Evolutionary conservation across 169 alveolate species (phyloP).

Genomic region (Babesia bigemina): DNA sequence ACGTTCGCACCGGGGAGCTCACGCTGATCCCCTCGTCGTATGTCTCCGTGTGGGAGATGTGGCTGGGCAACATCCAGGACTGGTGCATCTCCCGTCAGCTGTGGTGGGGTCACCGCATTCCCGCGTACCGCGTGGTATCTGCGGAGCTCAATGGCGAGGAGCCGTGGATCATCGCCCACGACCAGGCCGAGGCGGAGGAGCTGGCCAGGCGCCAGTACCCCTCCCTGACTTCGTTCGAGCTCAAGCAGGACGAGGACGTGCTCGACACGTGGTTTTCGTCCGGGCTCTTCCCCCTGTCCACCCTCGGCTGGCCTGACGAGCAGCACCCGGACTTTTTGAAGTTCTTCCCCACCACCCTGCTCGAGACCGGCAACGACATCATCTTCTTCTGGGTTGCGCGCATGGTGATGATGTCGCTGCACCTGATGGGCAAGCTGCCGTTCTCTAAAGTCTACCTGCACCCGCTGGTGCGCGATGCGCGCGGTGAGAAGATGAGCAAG

Average conservation of each 20-base stretch:
- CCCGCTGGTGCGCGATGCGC: conserved; percentile 98
- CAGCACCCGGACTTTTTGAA: conserved; percentile 88
- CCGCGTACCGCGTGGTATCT: conserved; percentile 91
- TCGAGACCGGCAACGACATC: conserved; percentile 99
- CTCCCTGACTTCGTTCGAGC: conserved; percentile 41
- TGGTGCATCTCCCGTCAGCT: conserved; percentile 99
- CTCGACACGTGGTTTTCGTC: conserved; percentile 99
- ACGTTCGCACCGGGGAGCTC: conserved; percentile 91
- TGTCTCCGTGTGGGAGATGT: conserved; percentile 95
- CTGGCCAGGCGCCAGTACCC: conserved; percentile 42
- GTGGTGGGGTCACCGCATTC: conserved; percentile 99
- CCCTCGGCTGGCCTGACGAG: conserved; percentile 97
- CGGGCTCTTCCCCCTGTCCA: conserved; percentile 97
- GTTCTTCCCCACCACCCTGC: conserved; percentile 94
- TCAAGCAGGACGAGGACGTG: conserved; percentile 98
- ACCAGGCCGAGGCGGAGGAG: conserved; percentile 54
- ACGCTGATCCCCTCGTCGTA: conserved; percentile 91
- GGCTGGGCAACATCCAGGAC: conserved; percentile 97
- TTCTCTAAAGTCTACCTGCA: conserved; percentile 95
- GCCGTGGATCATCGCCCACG: conserved; percentile 58
- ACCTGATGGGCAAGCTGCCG: conserved; percentile 94
- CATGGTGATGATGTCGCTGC: conserved; percentile 97
- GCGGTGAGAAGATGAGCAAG: conserved; percentile 98
- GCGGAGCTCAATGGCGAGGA: conserved; percentile 36
- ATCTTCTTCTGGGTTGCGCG: conserved; percentile 99